Evolutionary conservation across 306 rosid species (phyloP).

Genomic region (Rubus parviflorus): DNA sequence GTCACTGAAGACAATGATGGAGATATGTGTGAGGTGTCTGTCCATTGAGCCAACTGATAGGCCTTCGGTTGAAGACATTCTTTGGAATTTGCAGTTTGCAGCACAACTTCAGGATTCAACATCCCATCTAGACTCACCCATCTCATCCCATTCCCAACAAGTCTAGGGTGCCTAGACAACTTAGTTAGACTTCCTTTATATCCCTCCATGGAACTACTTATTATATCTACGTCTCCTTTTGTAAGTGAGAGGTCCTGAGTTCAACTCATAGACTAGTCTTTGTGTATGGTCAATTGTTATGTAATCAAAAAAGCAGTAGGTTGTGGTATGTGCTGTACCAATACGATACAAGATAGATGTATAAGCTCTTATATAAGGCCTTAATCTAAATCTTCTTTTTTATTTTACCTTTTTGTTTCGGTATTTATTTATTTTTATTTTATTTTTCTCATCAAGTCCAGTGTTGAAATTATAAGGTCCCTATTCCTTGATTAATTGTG

Average conservation of each 20-base stretch:
- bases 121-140: conserved; percentile 40
- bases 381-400: not conserved
- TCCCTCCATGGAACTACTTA: not conserved
- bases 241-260: no score
- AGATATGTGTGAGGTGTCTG: conserved; percentile 82
- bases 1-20: conserved; percentile 82
- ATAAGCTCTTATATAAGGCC: not conserved
- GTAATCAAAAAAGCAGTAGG: not conserved
- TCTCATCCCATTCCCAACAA: conserved; percentile 30
- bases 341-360: not conserved
- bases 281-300: no score
- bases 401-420: not conserved
- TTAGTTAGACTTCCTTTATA: not conserved
- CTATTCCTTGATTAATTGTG: no score
- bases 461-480: no score
- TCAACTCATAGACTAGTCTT: no score
- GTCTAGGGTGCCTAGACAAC: not conserved
- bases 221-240: not conserved
- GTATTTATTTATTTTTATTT: not conserved
- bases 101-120: conserved; percentile 82
- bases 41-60: conserved; percentile 48
- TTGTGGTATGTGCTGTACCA: not conserved
- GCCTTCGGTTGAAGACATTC: conserved; percentile 88
- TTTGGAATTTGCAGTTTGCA: conserved; percentile 95
- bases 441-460: no score